Evolutionary conservation across 257 asterid genomes (phyloP), one percentile per base, ranked within the genome.

Genomic region (Jacaranda copaia): DNA sequence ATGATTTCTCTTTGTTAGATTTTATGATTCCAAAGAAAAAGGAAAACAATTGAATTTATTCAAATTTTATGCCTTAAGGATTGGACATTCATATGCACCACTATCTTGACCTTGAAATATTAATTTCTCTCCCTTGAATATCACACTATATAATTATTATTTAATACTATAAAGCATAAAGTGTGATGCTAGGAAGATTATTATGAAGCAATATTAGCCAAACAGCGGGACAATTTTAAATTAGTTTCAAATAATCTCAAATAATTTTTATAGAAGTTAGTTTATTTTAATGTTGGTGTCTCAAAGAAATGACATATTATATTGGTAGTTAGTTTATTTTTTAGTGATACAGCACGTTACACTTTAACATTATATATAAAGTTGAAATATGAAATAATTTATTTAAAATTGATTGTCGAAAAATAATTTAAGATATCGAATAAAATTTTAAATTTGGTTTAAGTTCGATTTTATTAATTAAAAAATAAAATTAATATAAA

Each of bases 21-120:
- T 51, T 51, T 51, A 51, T n/a, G n/a, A 51, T 3, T 12, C 13
- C 3, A 14, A 51, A 51, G 18, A 13, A 13, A 11, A 51, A 51
- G 49, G 8, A 45, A 43, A 14, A 51, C 11, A 2, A n/a, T n/a
- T n/a, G 18, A 51, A 40, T 40, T 40, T 40, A 5, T n/a, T 52
- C 57, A 13, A 52, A 18, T 16, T 10, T 19, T 58, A 20, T 20
- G 65, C 65, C 7, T 16, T 64, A 36, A 61, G 8, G 52, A 64
- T 39, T 64, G 6, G 52, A 66, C 51, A 64, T 38, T 42, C 72
- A 42, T 66, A 39, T 45, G 6, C 72, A 66, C 56, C 57, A 66
- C 5, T 42, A 16, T 18, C n/a, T 9, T 40, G 16, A 43, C 38
- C 36, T 66, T n/a, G 35, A 16, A 42, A 15, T 40, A 2, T 5